A percentile compares a stretch with the other conserved stretches of the same genome.
Evolutionary conservation across 345 rosid species (phyloP).

Genomic region (Moricandia arvensis): DNA sequence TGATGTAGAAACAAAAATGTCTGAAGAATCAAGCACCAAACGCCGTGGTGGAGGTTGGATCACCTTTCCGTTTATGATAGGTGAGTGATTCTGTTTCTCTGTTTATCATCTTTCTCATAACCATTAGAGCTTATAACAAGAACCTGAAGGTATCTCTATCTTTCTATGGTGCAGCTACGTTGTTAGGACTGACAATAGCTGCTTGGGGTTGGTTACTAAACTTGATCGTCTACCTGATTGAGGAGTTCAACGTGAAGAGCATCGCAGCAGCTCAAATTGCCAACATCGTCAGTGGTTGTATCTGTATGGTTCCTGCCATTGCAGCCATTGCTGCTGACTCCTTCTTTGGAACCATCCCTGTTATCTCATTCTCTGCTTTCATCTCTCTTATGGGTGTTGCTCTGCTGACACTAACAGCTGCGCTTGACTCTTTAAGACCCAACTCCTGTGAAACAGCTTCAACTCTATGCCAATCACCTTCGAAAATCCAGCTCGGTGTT

Average conservation of each 20-base stretch:
- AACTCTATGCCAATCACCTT: conserved; percentile 37
- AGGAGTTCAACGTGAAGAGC: conserved; percentile 45
- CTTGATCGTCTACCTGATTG: conserved; percentile 42
- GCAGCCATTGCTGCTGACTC: conserved; percentile 54
- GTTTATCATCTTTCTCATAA: background rate
- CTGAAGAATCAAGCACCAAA: conserved; percentile 20
- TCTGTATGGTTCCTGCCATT: conserved; percentile 39
- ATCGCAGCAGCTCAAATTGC: conserved; percentile 47
- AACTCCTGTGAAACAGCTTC: conserved; percentile 34
- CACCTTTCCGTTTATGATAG: conserved; percentile 56
- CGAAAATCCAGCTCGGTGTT: conserved; percentile 35
- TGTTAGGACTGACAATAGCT: conserved; percentile 44
- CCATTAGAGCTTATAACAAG: background rate
- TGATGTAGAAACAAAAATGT: conserved; percentile 16
- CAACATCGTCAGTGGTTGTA: conserved; percentile 41
- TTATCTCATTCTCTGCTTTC: conserved; percentile 44
- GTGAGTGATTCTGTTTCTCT: conserved; percentile 34
- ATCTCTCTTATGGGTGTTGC: conserved; percentile 38
- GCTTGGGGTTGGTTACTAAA: conserved; percentile 47
- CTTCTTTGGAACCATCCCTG: conserved; percentile 43
- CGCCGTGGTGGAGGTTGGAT: conserved; percentile 46
- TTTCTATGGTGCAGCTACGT: conserved; percentile 38
- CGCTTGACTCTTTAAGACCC: conserved; percentile 41
- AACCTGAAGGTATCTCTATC: background rate
- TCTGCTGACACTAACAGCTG: conserved; percentile 40